phyloP scores from a whole-genome alignment of 2,329 filamentous ascomycete species.

The Colletotrichum sp. region DNA sequence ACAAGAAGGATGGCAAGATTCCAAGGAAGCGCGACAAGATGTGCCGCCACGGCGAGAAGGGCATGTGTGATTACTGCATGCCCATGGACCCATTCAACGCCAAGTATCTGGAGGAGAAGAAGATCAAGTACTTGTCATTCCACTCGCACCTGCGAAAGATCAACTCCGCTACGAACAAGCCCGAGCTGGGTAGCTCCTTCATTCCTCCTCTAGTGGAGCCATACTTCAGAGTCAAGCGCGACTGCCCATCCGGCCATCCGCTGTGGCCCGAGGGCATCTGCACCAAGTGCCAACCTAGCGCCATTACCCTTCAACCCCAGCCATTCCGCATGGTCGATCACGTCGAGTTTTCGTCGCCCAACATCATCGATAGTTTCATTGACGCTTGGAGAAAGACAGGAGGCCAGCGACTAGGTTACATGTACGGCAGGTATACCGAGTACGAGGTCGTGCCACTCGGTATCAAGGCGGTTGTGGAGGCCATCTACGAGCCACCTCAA shows the following conservation, averaged over 20 bases:
- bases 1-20: slow-evolving; percentile 91
- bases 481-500: slow-evolving; percentile 96
- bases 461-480: slow-evolving; percentile 93
- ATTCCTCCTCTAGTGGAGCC: slow-evolving; percentile 95
- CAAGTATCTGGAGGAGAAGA: slow-evolving; percentile 90
- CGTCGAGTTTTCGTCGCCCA: slow-evolving; percentile 89
- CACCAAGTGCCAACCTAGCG: slow-evolving; percentile 96
- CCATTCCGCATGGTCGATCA: slow-evolving; percentile 97
- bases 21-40: slow-evolving; percentile 79
- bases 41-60: slow-evolving; percentile 95
- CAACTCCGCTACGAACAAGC: slow-evolving; percentile 95
- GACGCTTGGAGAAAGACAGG: slow-evolving; percentile 91
- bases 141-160: slow-evolving; percentile 94
- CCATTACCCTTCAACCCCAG: slow-evolving; percentile 93
- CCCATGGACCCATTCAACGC: slow-evolving; percentile 91
- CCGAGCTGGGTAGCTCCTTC: slow-evolving; percentile 90
- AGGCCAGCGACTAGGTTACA: slow-evolving; percentile 81
- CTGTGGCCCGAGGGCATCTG: slow-evolving; percentile 97
- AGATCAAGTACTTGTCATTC: slow-evolving; percentile 98
- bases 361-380: slow-evolving; percentile 86
- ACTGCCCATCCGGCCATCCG: slow-evolving; percentile 92
- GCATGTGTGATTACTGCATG: slow-evolving; percentile 99
- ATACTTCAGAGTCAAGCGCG: slow-evolving; percentile 84
- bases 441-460: slow-evolving; percentile 93
- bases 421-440: slow-evolving; percentile 90